These are phyloP conservation scores for Yarrowia alimentaria DNA, from an alignment of 805 yeast species.

Conservation along the genomic window DNA sequence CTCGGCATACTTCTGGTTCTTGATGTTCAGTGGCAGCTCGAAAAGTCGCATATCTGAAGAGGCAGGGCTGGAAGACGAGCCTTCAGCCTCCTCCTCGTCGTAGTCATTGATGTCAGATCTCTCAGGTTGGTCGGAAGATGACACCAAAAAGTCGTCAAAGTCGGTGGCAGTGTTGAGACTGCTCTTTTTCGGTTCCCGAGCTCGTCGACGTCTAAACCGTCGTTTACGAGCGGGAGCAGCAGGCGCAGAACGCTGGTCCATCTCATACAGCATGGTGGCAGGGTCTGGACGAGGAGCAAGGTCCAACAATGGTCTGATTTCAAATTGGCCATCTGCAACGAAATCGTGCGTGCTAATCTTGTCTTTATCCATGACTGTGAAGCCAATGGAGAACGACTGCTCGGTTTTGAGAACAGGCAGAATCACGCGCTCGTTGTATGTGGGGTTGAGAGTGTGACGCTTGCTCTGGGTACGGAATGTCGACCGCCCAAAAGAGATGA, in stretches of 20 bases:
- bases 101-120: conserved; percentile 13
- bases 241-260: conserved; percentile 2
- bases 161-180: conserved; percentile 5
- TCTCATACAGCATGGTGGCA: conserved; percentile 37
- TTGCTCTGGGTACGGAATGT: conserved; percentile 83
- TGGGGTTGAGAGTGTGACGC: conserved; percentile 78
- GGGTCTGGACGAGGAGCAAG: conserved; percentile 40
- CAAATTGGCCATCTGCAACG: conserved; percentile 64
- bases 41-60: conserved; percentile 31
- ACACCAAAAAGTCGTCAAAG: conserved; percentile 14
- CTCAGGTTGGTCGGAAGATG: conserved; percentile 12
- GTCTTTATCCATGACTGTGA: conserved; percentile 82
- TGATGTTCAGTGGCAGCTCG: conserved; percentile 43
- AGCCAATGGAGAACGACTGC: conserved; percentile 58
- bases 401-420: conserved; percentile 74
- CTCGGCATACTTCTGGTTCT: conserved; percentile 36
- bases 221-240: conserved; percentile 5
- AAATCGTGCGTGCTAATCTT: conserved; percentile 77
- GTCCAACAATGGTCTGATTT: conserved; percentile 50
- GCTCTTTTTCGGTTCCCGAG: background rate
- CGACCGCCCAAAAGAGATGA: conserved; percentile 83
- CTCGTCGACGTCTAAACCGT: conserved; percentile 16
- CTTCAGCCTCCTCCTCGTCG: conserved; percentile 2
- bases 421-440: conserved; percentile 74
- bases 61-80: background rate